phyloP scores from a whole-genome alignment of 768 basidiomycete genomes.

The Leccinellum albellum region DNA sequence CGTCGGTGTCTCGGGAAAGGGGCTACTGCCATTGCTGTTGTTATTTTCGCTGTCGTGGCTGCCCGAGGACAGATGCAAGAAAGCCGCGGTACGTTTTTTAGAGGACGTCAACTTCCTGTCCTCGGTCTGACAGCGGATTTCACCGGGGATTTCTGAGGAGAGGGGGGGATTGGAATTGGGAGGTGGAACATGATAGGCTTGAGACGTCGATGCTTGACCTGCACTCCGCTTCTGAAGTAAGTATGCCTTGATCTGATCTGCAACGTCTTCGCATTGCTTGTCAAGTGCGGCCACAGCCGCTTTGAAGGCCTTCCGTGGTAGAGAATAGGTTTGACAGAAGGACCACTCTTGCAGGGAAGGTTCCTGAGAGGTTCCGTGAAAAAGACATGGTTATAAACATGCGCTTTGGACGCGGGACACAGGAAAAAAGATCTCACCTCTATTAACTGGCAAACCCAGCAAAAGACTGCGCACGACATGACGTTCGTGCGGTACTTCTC shows the following conservation, averaged over 20 bases:
- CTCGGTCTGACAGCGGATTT: constrained; percentile 18
- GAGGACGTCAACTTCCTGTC: constrained; percentile 7
- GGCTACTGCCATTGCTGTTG: background rate
- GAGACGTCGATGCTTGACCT: background rate
- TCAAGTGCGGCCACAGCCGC: constrained; percentile 19
- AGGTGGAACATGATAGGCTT: background rate
- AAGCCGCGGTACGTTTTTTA: constrained; percentile 32
- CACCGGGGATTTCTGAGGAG: constrained; percentile 17
- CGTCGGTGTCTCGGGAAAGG: constrained; percentile 40
- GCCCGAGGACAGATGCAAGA: constrained; percentile 10
- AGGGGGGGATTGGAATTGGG: background rate
- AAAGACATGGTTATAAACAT: background rate
- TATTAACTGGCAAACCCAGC: constrained; percentile 41
- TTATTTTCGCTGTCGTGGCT: constrained; percentile 12
- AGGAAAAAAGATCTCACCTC: constrained; percentile 27
- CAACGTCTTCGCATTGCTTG: constrained; percentile 23
- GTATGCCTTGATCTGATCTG: constrained; percentile 20
- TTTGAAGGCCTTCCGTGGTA: constrained; percentile 18
- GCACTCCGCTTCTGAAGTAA: constrained; percentile 4
- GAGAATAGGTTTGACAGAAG: constrained; percentile 15
- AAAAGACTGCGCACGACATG: constrained; percentile 41
- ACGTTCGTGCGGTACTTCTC: constrained; percentile 16
- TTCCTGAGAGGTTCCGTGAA: background rate
- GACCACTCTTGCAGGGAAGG: constrained; percentile 18
- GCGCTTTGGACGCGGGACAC: background rate